Base-by-base conservation (phyloP, 805 yeast species). In the Candida dendrica region DNA sequence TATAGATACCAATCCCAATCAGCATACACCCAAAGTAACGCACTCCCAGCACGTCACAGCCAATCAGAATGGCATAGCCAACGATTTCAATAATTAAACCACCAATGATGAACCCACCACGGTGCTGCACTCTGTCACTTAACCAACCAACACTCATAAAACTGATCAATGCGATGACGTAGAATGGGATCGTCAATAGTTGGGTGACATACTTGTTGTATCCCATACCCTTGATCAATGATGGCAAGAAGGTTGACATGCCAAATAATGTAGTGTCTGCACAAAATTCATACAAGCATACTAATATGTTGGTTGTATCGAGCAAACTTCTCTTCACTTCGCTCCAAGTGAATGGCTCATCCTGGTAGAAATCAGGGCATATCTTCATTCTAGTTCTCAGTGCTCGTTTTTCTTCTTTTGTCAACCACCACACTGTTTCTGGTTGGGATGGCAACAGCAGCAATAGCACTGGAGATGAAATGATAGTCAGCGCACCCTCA, bases 401-500 rank as follows among this genome's bases (percentile, higher is more conserved):
- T 14, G 66, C 61, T 29, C 60, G 58, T 41, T 51, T 58, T 42
- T 73, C 78, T 27, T 64, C 68, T 11, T 57, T 59, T 19, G 55
- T 65, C 43, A 70, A 65, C 53, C 63, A 65, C 61, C 71, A 67
- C 1, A 65, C 58, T 4, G 61, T 59, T 8, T 60, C 60, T 15
- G 66, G 55, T 31, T 64, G 59, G 47, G 64, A 67, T n/a, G 75
- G 74, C 19, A 74, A 48, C 24, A 67, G 56, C 15, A 56, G 48
- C 5, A 54, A 46, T 3, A 65, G 44, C 1, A 65, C 48, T 6
- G 72, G 68, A 5, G 63, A 61, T 13, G 63, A 63, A 4, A 66
- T 52, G 16, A 65, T 46, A 1, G 76, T 66, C 13, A 73, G 57
- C 0, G 66, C 58, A 34, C 80, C 77, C 53, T 75, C 81, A 20